Evolutionary conservation across 2,329 filamentous ascomycete genomes (phyloP).

Genomic region (Hypoxylon sp.): DNA sequence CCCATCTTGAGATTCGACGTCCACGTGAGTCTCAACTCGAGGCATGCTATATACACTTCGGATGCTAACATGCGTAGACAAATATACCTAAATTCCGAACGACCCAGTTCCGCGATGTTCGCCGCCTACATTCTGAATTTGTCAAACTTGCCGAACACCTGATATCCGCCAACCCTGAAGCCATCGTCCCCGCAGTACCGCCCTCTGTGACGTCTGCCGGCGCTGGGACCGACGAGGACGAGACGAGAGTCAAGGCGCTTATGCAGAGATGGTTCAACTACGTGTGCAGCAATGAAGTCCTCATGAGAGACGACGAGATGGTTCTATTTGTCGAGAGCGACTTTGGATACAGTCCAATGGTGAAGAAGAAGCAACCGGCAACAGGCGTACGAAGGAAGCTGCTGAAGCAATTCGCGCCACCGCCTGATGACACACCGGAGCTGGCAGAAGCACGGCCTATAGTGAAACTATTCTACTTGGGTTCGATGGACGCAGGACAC

Average conservation of each 20-base stretch:
- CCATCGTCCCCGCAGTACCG: slow-evolving; percentile 92
- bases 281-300: slow-evolving; percentile 89
- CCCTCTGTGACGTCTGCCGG: slow-evolving; percentile 95
- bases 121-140: slow-evolving; percentile 95
- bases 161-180: slow-evolving; percentile 97
- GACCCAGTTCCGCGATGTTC: slow-evolving; percentile 97
- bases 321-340: slow-evolving; percentile 99
- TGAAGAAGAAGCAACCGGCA: slow-evolving; percentile 95
- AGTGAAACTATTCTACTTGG: slow-evolving; percentile 95
- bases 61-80: slow-evolving; percentile 70
- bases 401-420: slow-evolving; percentile 97
- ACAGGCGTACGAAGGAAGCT: slow-evolving; percentile 96
- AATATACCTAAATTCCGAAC: slow-evolving; percentile 98
- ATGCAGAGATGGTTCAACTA: slow-evolving; percentile 97
- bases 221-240: slow-evolving; percentile 95
- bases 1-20: slow-evolving; percentile 95
- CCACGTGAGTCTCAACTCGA: slow-evolving; percentile 74
- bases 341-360: slow-evolving; percentile 96
- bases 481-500: slow-evolving; percentile 95
- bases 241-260: slow-evolving; percentile 85
- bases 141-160: slow-evolving; percentile 95
- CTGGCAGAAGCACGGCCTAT: slow-evolving; percentile 88
- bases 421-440: slow-evolving; percentile 96
- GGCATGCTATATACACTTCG: neutral
- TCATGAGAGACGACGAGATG: slow-evolving; percentile 97